Evolutionary conservation across 768 basidiomycete genomes (phyloP).

Genomic region (Podaxis rugospora): DNA sequence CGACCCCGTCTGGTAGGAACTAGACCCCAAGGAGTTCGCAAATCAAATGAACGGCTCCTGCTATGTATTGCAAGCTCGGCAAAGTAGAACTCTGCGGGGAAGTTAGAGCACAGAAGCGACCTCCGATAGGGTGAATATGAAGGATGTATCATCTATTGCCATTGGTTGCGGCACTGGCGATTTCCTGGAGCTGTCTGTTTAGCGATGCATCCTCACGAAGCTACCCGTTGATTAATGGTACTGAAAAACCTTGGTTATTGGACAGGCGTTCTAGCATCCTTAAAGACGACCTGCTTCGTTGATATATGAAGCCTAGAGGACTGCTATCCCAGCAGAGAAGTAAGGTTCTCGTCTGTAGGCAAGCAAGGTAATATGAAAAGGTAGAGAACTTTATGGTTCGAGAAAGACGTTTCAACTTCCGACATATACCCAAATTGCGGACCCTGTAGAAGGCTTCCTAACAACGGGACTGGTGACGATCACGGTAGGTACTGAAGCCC

Average conservation of each 20-base stretch:
- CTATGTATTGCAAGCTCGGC: background rate
- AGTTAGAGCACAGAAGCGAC: background rate
- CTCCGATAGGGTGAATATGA: background rate
- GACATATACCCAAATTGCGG: background rate
- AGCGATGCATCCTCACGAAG: background rate
- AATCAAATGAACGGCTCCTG: background rate
- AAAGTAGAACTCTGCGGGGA: background rate
- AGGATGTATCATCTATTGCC: background rate
- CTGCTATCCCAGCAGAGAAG: background rate
- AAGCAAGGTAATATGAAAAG: background rate
- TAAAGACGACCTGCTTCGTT: background rate
- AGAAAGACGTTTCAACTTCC: background rate
- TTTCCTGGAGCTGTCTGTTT: background rate
- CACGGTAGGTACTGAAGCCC: background rate
- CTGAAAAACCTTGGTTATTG: background rate
- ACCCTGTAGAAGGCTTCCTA: background rate
- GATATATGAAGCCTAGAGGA: slow-evolving; percentile 1
- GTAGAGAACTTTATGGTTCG: background rate
- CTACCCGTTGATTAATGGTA: background rate
- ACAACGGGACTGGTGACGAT: background rate
- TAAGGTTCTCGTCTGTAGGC: background rate
- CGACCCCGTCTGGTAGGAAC: background rate
- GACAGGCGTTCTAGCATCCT: slow-evolving; percentile 9
- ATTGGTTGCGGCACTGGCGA: background rate
- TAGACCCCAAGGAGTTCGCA: background rate